These are phyloP conservation scores for Eucalyptus erythrocorys DNA, from an alignment of 345 rosid species.

Conservation along the genomic window DNA sequence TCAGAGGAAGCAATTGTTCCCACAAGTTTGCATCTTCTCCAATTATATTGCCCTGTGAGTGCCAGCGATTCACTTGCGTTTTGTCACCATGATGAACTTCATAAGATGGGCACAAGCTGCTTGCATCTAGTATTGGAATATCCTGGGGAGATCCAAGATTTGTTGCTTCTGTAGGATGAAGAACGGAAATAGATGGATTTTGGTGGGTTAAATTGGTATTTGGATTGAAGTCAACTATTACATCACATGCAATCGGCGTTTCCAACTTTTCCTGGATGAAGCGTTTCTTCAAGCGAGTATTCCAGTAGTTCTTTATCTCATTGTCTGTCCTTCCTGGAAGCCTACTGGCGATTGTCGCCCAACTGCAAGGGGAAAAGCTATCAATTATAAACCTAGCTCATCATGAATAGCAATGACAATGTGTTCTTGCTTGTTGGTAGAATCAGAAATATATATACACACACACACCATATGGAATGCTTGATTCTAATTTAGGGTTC, in stretches of 20 bases:
- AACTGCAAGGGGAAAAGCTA: background rate
- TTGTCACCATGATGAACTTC: background rate
- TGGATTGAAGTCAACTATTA: background rate
- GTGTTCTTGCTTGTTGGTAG: background rate
- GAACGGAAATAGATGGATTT: background rate
- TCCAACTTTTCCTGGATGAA: background rate
- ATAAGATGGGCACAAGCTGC: background rate
- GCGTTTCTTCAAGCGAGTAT: background rate
- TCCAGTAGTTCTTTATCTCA: slow-evolving; percentile 3
- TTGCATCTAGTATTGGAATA: background rate
- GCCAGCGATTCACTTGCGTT: background rate
- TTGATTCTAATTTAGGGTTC: background rate
- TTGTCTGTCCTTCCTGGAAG: slow-evolving; percentile 3
- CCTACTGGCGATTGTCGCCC: background rate
- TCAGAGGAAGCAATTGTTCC: background rate
- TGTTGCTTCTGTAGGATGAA: background rate
- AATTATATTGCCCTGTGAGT: background rate
- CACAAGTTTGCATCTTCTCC: background rate
- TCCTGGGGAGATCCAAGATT: background rate
- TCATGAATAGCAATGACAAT: background rate
- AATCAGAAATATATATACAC: background rate
- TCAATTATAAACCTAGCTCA: no score
- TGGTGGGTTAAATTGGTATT: background rate
- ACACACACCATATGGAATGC: background rate
- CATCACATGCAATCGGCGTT: background rate